Base-by-base conservation (phyloP, 108 stramenopile species). In the Ochromonas danica region DNA sequence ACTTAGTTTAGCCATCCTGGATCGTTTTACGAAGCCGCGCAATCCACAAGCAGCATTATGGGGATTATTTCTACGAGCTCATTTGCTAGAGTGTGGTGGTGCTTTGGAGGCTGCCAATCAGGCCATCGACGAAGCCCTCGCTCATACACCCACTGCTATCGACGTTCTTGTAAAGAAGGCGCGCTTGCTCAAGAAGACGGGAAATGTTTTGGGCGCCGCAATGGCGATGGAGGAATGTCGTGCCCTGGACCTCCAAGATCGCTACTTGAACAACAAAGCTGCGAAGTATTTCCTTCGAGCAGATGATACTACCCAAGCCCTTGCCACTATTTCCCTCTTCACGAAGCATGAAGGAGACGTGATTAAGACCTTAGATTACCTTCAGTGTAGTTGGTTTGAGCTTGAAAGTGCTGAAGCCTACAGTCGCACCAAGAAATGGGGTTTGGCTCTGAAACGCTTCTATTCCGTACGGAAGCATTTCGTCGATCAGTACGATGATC, bases 301-400 rank as follows among this genome's bases (percentile, higher is more conserved):
- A 0, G 94, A 92, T 31, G 87, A 90, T 86, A 90, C 88, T 38
- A 87, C 89, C 40, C 90, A 92, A 61, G 86, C 82, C 62, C 61
- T 81, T 70, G 65, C 39, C 27, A 80, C 80, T 39, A 86, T 86
- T 30, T 85, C 87, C 1, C 67, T 87, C 36, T 87, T 87, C 42
- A 85, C 86, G n/a, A 78, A 78, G 62, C 94, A 97, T 77, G 96
- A 99, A 81, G 96, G 95, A 1, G 93, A 96, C 82, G 90, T 94
- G 0, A 92, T 93, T 72, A 89, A 91, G 79, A 93, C 94, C 79
- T 87, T 99, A 72, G 94, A 83, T 81, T 96, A 99, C 71, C 95
- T 99, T 95, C 98, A 99, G 87, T 94, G 93, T 81, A 88, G 91
- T 67, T 99, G 98, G 98, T 99, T 92, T 80, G 96, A 97, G 84